These are phyloP conservation scores for Davidsoniella australis DNA, from an alignment of 2,329 filamentous ascomycete species.

Conservation along the genomic window DNA sequence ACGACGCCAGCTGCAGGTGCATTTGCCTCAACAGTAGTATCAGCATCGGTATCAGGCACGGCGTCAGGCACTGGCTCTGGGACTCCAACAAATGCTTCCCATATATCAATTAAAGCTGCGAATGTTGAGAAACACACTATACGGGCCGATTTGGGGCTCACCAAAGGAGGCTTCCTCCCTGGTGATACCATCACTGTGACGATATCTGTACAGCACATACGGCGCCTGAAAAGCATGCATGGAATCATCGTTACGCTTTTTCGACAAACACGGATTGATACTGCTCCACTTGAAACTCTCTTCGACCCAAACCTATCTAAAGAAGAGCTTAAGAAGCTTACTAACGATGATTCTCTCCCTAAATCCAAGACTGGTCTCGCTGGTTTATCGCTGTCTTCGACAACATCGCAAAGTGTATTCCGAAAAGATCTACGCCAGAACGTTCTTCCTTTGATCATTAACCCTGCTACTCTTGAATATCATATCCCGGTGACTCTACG, in stretches of 20 bases:
- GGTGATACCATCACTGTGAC: conserved; percentile 70
- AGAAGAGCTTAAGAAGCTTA: conserved; percentile 47
- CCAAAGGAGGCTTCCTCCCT: conserved; percentile 67
- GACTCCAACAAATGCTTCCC: conserved; percentile 4
- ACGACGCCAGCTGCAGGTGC: no score
- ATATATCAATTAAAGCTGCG: conserved; percentile 6
- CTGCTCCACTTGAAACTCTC: conserved; percentile 37
- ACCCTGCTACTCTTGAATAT: conserved; percentile 61
- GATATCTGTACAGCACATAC: conserved; percentile 73
- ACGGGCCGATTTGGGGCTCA: conserved; percentile 67
- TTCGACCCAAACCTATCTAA: conserved; percentile 37
- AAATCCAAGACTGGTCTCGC: conserved; percentile 74
- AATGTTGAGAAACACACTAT: conserved; percentile 56
- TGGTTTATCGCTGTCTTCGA: conserved; percentile 71
- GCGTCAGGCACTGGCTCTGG: conserved; percentile 6
- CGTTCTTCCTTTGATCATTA: conserved; percentile 73
- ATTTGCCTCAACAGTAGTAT: background rate
- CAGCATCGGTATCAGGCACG: background rate
- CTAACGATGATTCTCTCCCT: conserved; percentile 73
- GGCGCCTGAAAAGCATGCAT: conserved; percentile 75
- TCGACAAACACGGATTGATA: conserved; percentile 78
- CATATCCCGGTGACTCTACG: conserved; percentile 69
- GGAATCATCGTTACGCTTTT: conserved; percentile 89
- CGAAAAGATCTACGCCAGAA: conserved; percentile 86
- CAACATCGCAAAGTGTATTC: conserved; percentile 79